These are phyloP conservation scores for Porcisia hertigi DNA, from an alignment of 208 protist genomes.

Conservation along the genomic window DNA sequence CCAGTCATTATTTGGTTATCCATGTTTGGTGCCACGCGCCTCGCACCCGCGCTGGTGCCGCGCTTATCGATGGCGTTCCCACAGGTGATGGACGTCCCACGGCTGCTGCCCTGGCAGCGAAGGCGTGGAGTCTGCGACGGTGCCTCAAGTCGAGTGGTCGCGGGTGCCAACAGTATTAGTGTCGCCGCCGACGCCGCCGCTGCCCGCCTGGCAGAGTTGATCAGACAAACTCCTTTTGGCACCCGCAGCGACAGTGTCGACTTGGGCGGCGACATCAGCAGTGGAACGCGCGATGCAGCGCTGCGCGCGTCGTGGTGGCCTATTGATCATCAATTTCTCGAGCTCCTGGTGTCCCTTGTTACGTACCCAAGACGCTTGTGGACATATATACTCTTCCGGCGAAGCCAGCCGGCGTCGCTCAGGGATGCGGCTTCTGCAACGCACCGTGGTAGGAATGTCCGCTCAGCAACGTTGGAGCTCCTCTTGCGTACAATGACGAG, in stretches of 20 bases:
- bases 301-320: conserved; percentile 7
- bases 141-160: background rate
- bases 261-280: background rate
- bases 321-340: conserved; percentile 1
- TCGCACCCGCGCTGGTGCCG: conserved; percentile 23
- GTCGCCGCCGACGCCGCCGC: conserved; percentile 24
- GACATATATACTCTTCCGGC: conserved; percentile 23
- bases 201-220: conserved; percentile 15
- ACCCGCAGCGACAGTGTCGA: background rate
- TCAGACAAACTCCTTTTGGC: conserved; percentile 17
- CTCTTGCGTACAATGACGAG: conserved; percentile 27
- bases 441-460: background rate
- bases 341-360: conserved; percentile 12
- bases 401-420: conserved; percentile 11
- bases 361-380: conserved; percentile 25
- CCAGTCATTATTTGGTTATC: conserved; percentile 23
- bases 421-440: background rate
- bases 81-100: conserved; percentile 28
- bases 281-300: background rate
- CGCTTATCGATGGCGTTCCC: conserved; percentile 27
- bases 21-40: conserved; percentile 24
- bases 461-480: conserved; percentile 4
- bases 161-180: background rate
- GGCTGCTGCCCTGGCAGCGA: conserved; percentile 29
- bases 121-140: background rate